A percentile compares a stretch with the other conserved stretches of the same genome.
Conservation (phyloP, 1,284 basidiomycete species). For the Leccinum pachyderme region DNA sequence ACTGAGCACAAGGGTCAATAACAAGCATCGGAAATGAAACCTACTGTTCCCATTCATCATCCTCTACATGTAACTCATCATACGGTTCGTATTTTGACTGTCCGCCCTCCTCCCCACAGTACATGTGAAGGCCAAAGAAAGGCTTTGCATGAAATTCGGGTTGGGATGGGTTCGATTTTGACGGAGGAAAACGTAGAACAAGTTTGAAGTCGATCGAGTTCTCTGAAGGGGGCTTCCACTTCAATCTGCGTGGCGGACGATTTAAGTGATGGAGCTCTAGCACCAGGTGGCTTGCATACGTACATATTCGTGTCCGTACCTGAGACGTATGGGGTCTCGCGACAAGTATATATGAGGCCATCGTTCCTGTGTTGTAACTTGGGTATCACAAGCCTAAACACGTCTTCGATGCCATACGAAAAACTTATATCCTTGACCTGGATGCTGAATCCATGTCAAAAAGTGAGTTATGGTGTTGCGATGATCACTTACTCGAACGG, state of each 20-base stretch:
- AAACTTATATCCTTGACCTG: slow-evolving; percentile 85
- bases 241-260: slow-evolving; percentile 58
- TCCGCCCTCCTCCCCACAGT: slow-evolving; percentile 65
- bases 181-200: slow-evolving; percentile 86
- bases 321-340: slow-evolving; percentile 80
- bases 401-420: slow-evolving; percentile 87
- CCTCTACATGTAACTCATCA: slow-evolving; percentile 83
- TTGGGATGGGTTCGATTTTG: slow-evolving; percentile 46
- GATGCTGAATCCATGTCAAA: slow-evolving; percentile 50
- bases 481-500: slow-evolving; percentile 79
- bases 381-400: slow-evolving; percentile 84
- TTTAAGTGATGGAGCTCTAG: neutral
- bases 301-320: slow-evolving; percentile 94
- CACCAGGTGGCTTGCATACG: slow-evolving; percentile 54
- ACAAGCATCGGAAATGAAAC: slow-evolving; percentile 29
- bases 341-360: slow-evolving; percentile 96
- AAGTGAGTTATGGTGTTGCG: slow-evolving; percentile 4
- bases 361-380: slow-evolving; percentile 92
- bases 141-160: slow-evolving; percentile 88
- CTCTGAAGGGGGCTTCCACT: slow-evolving; percentile 99
- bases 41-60: slow-evolving; percentile 92
- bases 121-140: slow-evolving; percentile 80
- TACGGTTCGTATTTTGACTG: slow-evolving; percentile 75
- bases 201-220: slow-evolving; percentile 99
- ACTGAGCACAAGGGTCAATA: slow-evolving; percentile 4